A percentile compares a stretch with the other conserved stretches of the same genome.
Conservation (phyloP, 2,329 filamentous ascomycete genomes). For the Epichloe scottii region DNA sequence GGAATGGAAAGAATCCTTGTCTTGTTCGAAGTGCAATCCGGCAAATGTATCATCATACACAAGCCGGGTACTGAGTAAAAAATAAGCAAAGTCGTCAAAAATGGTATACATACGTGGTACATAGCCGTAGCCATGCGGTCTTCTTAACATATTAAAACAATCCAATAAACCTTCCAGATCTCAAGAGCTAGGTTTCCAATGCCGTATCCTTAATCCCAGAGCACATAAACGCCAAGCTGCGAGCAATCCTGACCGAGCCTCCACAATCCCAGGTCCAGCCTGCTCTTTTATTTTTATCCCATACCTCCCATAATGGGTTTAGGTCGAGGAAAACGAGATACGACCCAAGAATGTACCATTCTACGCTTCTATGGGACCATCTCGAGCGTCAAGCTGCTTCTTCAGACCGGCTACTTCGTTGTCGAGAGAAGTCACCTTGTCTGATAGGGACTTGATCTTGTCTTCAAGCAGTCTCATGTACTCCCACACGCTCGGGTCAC, state of each 20-base stretch:
- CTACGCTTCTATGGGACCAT: conserved; percentile 11
- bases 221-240: conserved; percentile 7
- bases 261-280: neutral
- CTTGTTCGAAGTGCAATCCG: neutral
- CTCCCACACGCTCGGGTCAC: conserved; percentile 53
- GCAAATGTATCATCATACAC: neutral
- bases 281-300: neutral
- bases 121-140: neutral
- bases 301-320: neutral
- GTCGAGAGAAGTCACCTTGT: conserved; percentile 22
- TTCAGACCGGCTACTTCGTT: conserved; percentile 21
- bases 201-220: conserved; percentile 11
- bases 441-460: conserved; percentile 24
- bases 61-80: neutral
- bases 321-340: neutral
- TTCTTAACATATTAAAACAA: conserved; percentile 9
- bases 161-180: conserved; percentile 19
- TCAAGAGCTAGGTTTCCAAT: conserved; percentile 19
- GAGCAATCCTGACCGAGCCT: neutral
- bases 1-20: neutral
- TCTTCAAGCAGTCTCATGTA: conserved; percentile 63
- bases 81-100: neutral
- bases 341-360: neutral
- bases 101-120: conserved; percentile 1
- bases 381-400: conserved; percentile 21